These are phyloP conservation scores for Neofusicoccum sp. DNA, from an alignment of 2,329 filamentous ascomycete species.

Conservation along the genomic window DNA sequence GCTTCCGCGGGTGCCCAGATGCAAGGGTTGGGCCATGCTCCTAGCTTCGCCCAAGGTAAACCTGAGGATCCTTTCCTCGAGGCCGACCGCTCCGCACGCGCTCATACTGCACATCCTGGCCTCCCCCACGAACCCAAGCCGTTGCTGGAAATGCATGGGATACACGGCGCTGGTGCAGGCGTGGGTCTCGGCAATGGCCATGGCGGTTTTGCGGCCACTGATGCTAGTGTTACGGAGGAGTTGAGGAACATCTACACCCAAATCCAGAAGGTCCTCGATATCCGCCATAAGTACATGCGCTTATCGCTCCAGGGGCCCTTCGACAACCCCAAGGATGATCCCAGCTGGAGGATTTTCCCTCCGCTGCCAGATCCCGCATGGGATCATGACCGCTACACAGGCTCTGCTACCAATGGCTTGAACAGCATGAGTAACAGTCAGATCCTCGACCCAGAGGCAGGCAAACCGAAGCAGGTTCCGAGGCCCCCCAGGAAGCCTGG, in stretches of 20 bases:
- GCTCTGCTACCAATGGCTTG: slow-evolving; percentile 19
- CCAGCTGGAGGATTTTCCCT: slow-evolving; percentile 85
- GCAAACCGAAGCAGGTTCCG: slow-evolving; percentile 30
- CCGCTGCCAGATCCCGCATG: slow-evolving; percentile 89
- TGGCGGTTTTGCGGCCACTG: slow-evolving; percentile 66
- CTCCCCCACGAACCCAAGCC: slow-evolving; percentile 58
- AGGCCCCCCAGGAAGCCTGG: slow-evolving; percentile 74
- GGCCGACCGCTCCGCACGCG: slow-evolving; percentile 49
- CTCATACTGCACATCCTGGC: slow-evolving; percentile 50
- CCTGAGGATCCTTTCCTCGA: slow-evolving; percentile 37
- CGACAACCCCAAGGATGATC: slow-evolving; percentile 85
- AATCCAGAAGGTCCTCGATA: slow-evolving; percentile 83
- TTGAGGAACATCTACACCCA: slow-evolving; percentile 83
- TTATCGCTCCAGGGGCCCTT: slow-evolving; percentile 77
- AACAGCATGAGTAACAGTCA: slow-evolving; percentile 40
- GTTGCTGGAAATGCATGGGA: slow-evolving; percentile 53
- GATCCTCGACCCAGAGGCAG: slow-evolving; percentile 31
- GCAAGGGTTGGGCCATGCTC: slow-evolving; percentile 26
- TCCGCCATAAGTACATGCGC: slow-evolving; percentile 83
- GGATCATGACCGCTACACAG: slow-evolving; percentile 58
- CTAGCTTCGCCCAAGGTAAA: not conserved
- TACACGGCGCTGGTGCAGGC: slow-evolving; percentile 58
- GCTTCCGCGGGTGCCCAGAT: slow-evolving; percentile 29
- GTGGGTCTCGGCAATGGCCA: slow-evolving; percentile 60
- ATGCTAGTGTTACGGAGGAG: slow-evolving; percentile 79